phyloP scores from a whole-genome alignment of 169 alveolate species.

The Eimeria necatrix region DNA sequence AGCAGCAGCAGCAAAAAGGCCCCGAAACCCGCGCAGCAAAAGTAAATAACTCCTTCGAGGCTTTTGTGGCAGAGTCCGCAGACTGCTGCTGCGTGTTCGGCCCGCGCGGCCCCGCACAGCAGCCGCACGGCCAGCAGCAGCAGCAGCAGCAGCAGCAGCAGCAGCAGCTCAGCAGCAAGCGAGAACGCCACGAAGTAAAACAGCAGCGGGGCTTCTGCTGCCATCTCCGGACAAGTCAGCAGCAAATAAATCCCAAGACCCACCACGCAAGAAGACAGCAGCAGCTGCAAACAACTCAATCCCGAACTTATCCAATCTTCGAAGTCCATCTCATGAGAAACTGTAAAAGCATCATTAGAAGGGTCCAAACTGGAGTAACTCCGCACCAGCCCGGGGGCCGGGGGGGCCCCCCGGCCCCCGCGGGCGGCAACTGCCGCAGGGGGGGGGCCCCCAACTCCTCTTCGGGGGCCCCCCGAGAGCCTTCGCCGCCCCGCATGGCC shows the following conservation, averaged over 20 bases:
- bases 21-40: slow-evolving; percentile 52
- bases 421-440: neutral
- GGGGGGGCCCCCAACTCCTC: neutral
- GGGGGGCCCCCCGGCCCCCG: slow-evolving; percentile 8
- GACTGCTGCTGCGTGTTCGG: slow-evolving; percentile 57
- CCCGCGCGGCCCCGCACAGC: slow-evolving; percentile 68
- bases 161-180: slow-evolving; percentile 53
- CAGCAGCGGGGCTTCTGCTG: slow-evolving; percentile 38
- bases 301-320: slow-evolving; percentile 55
- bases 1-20: slow-evolving; percentile 11
- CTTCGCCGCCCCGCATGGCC: neutral
- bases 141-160: slow-evolving; percentile 30
- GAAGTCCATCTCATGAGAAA: slow-evolving; percentile 72
- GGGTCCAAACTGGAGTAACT: slow-evolving; percentile 71
- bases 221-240: slow-evolving; percentile 64
- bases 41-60: slow-evolving; percentile 64
- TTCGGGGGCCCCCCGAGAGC: neutral
- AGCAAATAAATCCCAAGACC: slow-evolving; percentile 51
- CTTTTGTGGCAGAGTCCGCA: slow-evolving; percentile 77
- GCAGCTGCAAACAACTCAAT: slow-evolving; percentile 49
- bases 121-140: slow-evolving; percentile 58
- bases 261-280: slow-evolving; percentile 27
- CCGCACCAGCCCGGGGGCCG: slow-evolving; percentile 38
- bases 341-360: slow-evolving; percentile 76
- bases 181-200: slow-evolving; percentile 62